Evolutionary conservation across 495 filamentous ascomycete species (phyloP), one percentile per base, ranked within the genome.

Genomic region (Penicillium goetzii): DNA sequence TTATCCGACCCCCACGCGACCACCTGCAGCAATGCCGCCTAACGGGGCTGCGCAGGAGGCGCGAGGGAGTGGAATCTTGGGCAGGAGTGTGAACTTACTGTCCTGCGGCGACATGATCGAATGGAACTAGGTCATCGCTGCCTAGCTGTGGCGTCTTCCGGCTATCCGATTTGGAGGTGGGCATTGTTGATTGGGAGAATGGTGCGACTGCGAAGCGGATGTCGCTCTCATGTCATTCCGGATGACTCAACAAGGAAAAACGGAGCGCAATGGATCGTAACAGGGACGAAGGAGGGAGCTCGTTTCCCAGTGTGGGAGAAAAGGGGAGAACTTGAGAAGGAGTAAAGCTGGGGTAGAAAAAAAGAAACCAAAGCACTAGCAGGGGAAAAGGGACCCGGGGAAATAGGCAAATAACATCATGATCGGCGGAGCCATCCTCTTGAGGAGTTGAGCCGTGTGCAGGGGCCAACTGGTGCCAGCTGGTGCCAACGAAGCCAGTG

Each of bases 51-150:
- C 41, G 62, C 62, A 50, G 52, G 67, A 54, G 58, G 30, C 54
- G 58, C 30, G 32, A 40, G 36, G 10, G 53, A 45, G 43, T 30
- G 49, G 34, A 11, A 56, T 63, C 43, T 19, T 4, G 14, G 55
- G 36, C 19, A 53, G n/a, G 50, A 25, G 45, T 8, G 32, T 17
- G 12, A 21, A 89, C 93, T 85, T 83, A 97, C 93, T 99, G 95
- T 80, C 95, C 95, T 58, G 95, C 95, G 55, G 93, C 93, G 54
- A 88, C 91, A 77, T 92, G 84, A 69, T 90, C 87, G 72, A 90
- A 96, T 10, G 87, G 84, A 50, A 89, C 80, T 49, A 83, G 92
- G 79, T 75, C 90, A 70, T 75, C 81, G 70, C 70, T 76, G 61
- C 76, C 78, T 38, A 82, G 66, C 58, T 74, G 74, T 28, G 72